Base-by-base conservation (phyloP, 805 yeast species). In the Alloascoidea africana region DNA sequence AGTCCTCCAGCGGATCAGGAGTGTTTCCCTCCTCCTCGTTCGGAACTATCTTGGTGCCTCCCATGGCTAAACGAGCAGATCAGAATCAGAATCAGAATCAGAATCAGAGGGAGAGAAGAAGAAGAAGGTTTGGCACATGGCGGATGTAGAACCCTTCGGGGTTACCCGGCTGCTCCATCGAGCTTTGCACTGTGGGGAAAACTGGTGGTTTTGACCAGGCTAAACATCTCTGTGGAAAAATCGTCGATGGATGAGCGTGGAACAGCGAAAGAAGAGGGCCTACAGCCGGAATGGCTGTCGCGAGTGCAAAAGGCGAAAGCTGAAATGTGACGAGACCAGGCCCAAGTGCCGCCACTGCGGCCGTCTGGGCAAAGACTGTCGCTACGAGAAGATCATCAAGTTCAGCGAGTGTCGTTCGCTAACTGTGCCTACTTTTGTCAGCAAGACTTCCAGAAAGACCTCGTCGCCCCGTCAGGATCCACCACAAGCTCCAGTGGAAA, bases 11-110 rank as follows among this genome's bases (percentile, higher is more conserved):
- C 30, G 30, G 30, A 23, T 23, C 30, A 35, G 66, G 56, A 18
- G 71, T 37, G 47, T 70, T 62, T 42, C 54, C 50, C 44, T 57
- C 58, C 18, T 41, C 41, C 27, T 50, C 50, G 35, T 50, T 50
- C 6, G 56, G 51, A n/a, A n/a, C n/a, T n/a, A n/a, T n/a, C 40
- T 53, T 59, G 11, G 50, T 43, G 6, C 53, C 54, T 40, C 55
- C 56, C n/a, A n/a, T n/a, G n/a, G n/a, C n/a, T n/a, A n/a, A n/a
- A n/a, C n/a, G n/a, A n/a, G n/a, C n/a, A n/a, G n/a, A n/a, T n/a
- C n/a, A n/a, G n/a, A n/a, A n/a, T n/a, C n/a, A n/a, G n/a, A n/a
- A n/a, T n/a, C n/a, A n/a, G n/a, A n/a, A n/a, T n/a, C n/a, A n/a
- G n/a, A n/a, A n/a, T n/a, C n/a, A n/a, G n/a, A n/a, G n/a, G n/a